Percentiles rank a stretch among this genome's conserved stretches.
Conservation (phyloP, 2,329 filamentous ascomycete genomes). For the Orbilia blumenaviensis region DNA sequence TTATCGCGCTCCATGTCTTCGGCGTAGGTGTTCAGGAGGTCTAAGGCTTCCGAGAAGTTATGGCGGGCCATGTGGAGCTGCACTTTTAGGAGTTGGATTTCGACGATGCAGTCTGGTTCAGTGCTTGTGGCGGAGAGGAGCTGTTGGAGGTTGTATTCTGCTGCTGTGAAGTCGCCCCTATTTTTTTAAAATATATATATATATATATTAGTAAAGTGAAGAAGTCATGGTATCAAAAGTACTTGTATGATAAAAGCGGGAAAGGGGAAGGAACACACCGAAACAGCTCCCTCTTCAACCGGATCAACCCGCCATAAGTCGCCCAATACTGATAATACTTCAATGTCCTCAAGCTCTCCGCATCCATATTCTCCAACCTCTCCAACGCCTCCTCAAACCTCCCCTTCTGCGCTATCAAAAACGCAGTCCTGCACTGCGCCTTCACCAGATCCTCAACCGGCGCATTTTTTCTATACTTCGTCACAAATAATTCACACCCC, state of each 20-base stretch:
- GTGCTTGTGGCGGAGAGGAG: conserved; percentile 66
- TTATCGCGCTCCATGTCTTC: conserved; percentile 66
- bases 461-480: conserved; percentile 72
- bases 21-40: conserved; percentile 66
- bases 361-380: conserved; percentile 69
- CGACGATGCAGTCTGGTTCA: conserved; percentile 70
- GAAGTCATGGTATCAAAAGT: too few species aligned
- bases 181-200: background rate
- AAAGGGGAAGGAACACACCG: conserved; percentile 58
- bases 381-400: conserved; percentile 74
- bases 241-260: too few species aligned
- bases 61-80: conserved; percentile 68
- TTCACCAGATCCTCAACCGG: conserved; percentile 82
- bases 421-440: conserved; percentile 65
- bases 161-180: conserved; percentile 67
- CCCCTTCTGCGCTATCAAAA: conserved; percentile 68
- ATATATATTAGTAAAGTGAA: too few species aligned
- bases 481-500: conserved; percentile 77
- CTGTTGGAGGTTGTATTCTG: conserved; percentile 68
- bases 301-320: conserved; percentile 73
- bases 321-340: conserved; percentile 80
- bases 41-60: conserved; percentile 67
- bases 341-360: conserved; percentile 73
- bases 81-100: conserved; percentile 70
- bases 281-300: conserved; percentile 71